Base-by-base conservation (phyloP, 306 rosid species). In the Trichosanthes truncata region DNA sequence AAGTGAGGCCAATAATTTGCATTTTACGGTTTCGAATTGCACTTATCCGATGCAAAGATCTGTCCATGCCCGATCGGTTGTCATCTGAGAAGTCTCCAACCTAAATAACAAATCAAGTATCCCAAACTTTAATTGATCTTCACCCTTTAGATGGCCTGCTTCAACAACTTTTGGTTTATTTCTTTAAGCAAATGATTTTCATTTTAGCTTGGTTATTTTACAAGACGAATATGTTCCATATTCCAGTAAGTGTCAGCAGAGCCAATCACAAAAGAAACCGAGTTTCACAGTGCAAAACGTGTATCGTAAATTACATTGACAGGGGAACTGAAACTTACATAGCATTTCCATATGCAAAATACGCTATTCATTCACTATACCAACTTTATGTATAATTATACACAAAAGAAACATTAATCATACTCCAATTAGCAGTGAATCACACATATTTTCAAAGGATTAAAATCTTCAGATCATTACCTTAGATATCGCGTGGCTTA, bases 41-140 rank as follows among this genome's bases (percentile, higher is more conserved):
- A 85, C 99, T 96, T 83, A 93, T 91, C 1, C 99, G 93, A 84
- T 96, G 99, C 78, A 96, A 89, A 40, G 99, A 96, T 72, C 84
- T 96, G 83, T 93, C 78, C 72, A 96, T 96, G 65, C 99, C 99
- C 0, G 99, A 96, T 14, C 99, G 91, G 93, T 96, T 96, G 85
- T 96, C 99, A 83, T 96, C 99, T 17, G 99, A 91, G 85, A 96
- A 96, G 6, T 96, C 98, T 74, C 97, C 97, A 78, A 93, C 97
- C 99, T 96, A 87, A 40, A 67, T 25, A 72, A 78, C 65, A 23
- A 36, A 53, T 23, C 49, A 82, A 76, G 84, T 57, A 56, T 26
- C 60, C 5, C 49, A 26, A 73, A 66, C 59, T 49, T 74, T 48
- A 55, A 45, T 7, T 21, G 35, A 67, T 21, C 71, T 68, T 74